phyloP scores from a whole-genome alignment of 2,329 filamentous ascomycete genomes.

The Cladosporium phlei region DNA sequence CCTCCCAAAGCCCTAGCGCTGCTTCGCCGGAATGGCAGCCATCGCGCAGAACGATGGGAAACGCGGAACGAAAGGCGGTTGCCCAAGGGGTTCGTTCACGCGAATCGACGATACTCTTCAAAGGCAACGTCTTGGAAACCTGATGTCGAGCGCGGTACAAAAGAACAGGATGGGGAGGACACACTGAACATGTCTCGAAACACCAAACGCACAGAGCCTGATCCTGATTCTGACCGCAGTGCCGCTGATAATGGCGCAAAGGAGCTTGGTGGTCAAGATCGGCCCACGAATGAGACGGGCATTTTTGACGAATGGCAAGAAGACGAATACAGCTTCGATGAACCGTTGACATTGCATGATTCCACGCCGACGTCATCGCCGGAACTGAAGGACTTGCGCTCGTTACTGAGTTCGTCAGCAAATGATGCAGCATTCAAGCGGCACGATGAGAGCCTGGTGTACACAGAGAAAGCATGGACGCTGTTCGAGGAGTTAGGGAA shows the following conservation, averaged over 20 bases:
- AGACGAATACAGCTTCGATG: too few relatives aligned
- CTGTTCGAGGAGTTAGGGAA: constrained; percentile 32
- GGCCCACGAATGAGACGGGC: too few relatives aligned
- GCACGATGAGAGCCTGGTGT: background rate
- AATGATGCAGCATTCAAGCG: background rate
- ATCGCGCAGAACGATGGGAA: constrained; percentile 25
- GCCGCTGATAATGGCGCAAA: too few relatives aligned
- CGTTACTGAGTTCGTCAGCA: too few relatives aligned
- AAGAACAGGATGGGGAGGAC: background rate
- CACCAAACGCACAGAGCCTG: too few relatives aligned
- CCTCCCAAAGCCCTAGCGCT: constrained; percentile 42
- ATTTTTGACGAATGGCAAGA: too few relatives aligned
- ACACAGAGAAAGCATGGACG: constrained; percentile 29
- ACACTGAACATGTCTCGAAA: too few relatives aligned
- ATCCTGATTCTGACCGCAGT: too few relatives aligned
- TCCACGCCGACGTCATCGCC: too few relatives aligned
- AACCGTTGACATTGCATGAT: too few relatives aligned
- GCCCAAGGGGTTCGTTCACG: constrained; percentile 25
- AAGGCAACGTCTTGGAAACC: background rate
- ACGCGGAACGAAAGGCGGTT: constrained; percentile 24
- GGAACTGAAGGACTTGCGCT: background rate
- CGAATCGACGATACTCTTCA: constrained; percentile 22
- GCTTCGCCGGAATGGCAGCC: constrained; percentile 22
- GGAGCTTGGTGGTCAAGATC: too few relatives aligned
- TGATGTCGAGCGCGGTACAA: background rate